Percentiles rank a stretch among this genome's conserved stretches.
These are phyloP conservation scores for Ceratobasidium sp. DNA, from an alignment of 1,284 basidiomycete genomes.

Conservation along the genomic window DNA sequence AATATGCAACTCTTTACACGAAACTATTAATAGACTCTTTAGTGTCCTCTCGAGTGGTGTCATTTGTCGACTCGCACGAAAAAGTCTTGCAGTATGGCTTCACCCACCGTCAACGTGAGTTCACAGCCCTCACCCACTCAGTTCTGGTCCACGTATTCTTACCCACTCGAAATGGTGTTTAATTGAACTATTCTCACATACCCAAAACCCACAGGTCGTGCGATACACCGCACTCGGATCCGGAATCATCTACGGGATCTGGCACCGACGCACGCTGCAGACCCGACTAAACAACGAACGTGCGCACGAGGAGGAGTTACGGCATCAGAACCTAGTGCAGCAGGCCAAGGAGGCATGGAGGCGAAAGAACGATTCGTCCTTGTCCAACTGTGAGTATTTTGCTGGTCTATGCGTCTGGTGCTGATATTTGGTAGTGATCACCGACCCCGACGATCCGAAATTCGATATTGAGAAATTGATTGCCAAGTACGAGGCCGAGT, in stretches of 20 bases:
- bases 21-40: background rate
- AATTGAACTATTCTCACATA: background rate
- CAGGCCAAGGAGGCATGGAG: constrained; percentile 93
- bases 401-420: background rate
- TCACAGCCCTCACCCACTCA: background rate
- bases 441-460: constrained; percentile 91
- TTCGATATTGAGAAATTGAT: constrained; percentile 97
- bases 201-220: constrained; percentile 71
- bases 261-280: constrained; percentile 91
- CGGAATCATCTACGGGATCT: constrained; percentile 91
- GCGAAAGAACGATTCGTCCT: constrained; percentile 56
- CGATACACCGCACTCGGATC: constrained; percentile 91
- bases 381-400: constrained; percentile 19
- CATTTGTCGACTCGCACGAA: background rate
- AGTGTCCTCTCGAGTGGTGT: background rate
- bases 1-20: background rate
- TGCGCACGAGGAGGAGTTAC: constrained; percentile 70
- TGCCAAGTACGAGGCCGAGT: constrained; percentile 72
- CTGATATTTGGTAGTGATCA: constrained; percentile 66
- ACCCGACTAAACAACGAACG: constrained; percentile 77
- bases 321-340: constrained; percentile 78
- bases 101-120: constrained; percentile 30
- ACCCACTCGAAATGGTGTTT: background rate
- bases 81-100: constrained; percentile 22
- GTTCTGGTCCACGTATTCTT: background rate